These are phyloP conservation scores for Penicillium herquei DNA, from an alignment of 495 filamentous ascomycete species.

Conservation along the genomic window DNA sequence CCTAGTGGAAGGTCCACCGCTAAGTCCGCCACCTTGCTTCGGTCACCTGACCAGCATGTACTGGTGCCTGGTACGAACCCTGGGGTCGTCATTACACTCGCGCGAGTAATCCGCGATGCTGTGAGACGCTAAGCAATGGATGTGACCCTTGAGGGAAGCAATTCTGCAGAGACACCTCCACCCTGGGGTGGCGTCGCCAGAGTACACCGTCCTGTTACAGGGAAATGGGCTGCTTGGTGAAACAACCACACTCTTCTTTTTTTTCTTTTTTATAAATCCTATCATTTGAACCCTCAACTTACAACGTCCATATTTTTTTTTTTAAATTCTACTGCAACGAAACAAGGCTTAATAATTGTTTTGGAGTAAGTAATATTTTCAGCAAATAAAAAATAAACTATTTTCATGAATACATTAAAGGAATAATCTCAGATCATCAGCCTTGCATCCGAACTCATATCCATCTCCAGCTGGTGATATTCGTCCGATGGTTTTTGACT, in stretches of 20 bases:
- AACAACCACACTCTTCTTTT: slow-evolving; percentile 29
- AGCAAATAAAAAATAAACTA: neutral
- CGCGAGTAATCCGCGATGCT: slow-evolving; percentile 61
- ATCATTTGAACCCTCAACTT: neutral
- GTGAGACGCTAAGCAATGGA: slow-evolving; percentile 59
- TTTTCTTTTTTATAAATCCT: slow-evolving; percentile 7
- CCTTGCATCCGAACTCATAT: neutral
- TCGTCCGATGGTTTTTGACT: slow-evolving; percentile 6
- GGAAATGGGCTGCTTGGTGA: slow-evolving; percentile 42
- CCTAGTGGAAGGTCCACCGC: slow-evolving; percentile 45
- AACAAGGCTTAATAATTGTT: neutral
- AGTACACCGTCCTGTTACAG: slow-evolving; percentile 53
- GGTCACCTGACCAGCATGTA: slow-evolving; percentile 39
- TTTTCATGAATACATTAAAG: neutral
- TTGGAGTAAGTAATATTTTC: no score
- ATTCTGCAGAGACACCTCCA: slow-evolving; percentile 64
- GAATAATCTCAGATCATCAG: neutral
- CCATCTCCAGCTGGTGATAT: slow-evolving; percentile 22
- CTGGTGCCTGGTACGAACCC: slow-evolving; percentile 62
- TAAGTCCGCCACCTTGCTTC: slow-evolving; percentile 43
- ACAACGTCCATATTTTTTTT: neutral
- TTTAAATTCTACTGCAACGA: neutral
- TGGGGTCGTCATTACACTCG: slow-evolving; percentile 57
- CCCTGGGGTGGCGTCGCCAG: slow-evolving; percentile 59
- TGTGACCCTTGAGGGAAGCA: slow-evolving; percentile 63